Evolutionary conservation across 2,329 filamentous ascomycete species (phyloP).

Genomic region (Ceratocystiopsis sp.): DNA sequence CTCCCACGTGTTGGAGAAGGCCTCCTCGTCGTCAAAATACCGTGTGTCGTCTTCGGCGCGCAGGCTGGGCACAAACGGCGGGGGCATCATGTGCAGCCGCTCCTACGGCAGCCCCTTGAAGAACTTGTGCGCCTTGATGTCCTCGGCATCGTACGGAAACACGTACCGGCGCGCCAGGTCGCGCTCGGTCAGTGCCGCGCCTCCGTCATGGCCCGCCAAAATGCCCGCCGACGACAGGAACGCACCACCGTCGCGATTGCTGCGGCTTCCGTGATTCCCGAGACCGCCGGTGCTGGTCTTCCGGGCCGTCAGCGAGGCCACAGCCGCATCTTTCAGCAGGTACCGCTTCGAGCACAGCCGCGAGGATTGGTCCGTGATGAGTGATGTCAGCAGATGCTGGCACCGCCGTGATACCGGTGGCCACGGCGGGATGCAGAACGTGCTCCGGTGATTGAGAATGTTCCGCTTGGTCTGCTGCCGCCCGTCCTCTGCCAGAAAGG

Average conservation of each 20-base stretch:
- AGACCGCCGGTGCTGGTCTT: constrained; percentile 4
- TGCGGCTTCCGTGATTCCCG: neutral
- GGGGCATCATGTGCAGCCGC: constrained; percentile 48
- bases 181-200: too few species aligned
- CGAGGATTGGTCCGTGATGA: constrained; percentile 57
- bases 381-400: constrained; percentile 55
- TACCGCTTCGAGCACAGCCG: constrained; percentile 68
- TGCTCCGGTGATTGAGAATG: constrained; percentile 57
- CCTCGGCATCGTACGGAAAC: constrained; percentile 66
- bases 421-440: constrained; percentile 52
- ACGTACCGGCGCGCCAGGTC: constrained; percentile 40
- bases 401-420: constrained; percentile 52
- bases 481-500: constrained; percentile 65
- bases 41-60: constrained; percentile 54
- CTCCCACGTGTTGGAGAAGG: constrained; percentile 38
- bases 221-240: neutral
- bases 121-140: constrained; percentile 80
- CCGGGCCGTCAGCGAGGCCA: neutral
- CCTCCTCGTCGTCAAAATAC: constrained; percentile 74
- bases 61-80: constrained; percentile 68
- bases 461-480: constrained; percentile 72
- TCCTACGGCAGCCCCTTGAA: constrained; percentile 70
- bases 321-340: constrained; percentile 39
- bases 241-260: neutral
- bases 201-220: too few species aligned